Percentiles rank a stretch among this genome's conserved stretches.
phyloP scores from a whole-genome alignment of 1,139 yeast species.

The Lodderomyces metapsilosis region DNA sequence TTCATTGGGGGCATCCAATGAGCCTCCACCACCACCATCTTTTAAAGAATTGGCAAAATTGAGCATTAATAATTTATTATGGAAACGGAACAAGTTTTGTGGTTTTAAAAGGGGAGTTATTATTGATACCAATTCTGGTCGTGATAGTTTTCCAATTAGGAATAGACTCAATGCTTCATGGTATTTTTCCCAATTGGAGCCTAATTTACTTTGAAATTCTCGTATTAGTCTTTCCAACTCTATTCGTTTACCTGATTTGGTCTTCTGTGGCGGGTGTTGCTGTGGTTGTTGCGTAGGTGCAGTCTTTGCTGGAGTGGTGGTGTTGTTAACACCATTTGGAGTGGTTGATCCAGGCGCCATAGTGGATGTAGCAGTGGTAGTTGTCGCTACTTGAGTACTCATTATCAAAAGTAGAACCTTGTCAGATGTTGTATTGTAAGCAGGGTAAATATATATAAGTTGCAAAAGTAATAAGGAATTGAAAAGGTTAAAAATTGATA shows the following conservation, averaged over 20 bases:
- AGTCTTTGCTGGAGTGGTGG: constrained; percentile 1
- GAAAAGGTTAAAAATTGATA: too few species aligned
- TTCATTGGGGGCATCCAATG: constrained; percentile 41
- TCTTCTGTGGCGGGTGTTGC: constrained; percentile 8
- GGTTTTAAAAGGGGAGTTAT: constrained; percentile 57
- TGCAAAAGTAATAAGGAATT: too few species aligned
- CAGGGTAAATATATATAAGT: too few species aligned
- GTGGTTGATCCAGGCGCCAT: constrained; percentile 5
- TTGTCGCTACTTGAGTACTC: constrained; percentile 3
- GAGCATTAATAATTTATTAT: constrained; percentile 77
- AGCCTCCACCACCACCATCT: too few species aligned
- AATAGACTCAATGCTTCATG: constrained; percentile 77
- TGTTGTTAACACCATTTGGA: constrained; percentile 5
- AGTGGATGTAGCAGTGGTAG: constrained; percentile 6
- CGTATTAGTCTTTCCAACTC: constrained; percentile 73
- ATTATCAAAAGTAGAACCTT: neutral
- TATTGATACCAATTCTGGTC: constrained; percentile 64
- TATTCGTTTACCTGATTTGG: constrained; percentile 43
- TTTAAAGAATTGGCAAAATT: constrained; percentile 82
- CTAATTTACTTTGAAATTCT: constrained; percentile 70
- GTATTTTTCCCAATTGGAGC: constrained; percentile 81
- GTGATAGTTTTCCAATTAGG: constrained; percentile 74
- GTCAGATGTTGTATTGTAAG: too few species aligned
- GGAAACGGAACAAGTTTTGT: constrained; percentile 51
- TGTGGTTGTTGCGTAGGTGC: constrained; percentile 4